Percentiles rank a stretch among this genome's conserved stretches.
Evolutionary conservation across 768 basidiomycete genomes (phyloP).

Genomic region (Leccinum pellstonianum): DNA sequence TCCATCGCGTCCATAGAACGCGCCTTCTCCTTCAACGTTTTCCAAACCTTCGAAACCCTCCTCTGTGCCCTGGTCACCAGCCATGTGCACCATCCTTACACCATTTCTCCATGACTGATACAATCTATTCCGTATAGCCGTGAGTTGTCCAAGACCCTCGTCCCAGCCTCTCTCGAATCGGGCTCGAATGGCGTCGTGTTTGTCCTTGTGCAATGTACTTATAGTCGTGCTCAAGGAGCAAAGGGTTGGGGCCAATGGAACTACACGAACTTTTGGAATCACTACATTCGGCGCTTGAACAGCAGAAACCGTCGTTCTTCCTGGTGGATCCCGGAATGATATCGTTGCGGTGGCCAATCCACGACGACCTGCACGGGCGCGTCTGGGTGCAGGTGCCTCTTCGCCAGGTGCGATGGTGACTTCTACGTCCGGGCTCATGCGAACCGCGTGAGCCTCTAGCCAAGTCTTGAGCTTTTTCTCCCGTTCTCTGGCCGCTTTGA

Average conservation of each 20-base stretch:
- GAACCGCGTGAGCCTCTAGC: conserved; percentile 38
- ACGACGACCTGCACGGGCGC: conserved; percentile 46
- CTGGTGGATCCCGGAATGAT: conserved; percentile 45
- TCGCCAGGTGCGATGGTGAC: neutral
- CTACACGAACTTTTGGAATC: conserved; percentile 48
- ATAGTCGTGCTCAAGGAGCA: conserved; percentile 48
- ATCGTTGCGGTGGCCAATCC: conserved; percentile 68
- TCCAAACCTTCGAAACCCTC: conserved; percentile 37
- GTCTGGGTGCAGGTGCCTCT: conserved; percentile 12
- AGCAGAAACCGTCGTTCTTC: conserved; percentile 16
- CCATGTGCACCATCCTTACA: conserved; percentile 42
- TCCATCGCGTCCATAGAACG: conserved; percentile 23
- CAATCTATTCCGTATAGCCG: conserved; percentile 47
- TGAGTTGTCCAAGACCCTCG: conserved; percentile 54
- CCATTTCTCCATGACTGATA: conserved; percentile 48
- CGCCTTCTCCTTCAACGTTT: conserved; percentile 29
- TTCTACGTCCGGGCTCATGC: neutral
- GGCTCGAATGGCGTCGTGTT: conserved; percentile 39
- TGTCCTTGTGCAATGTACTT: conserved; percentile 29
- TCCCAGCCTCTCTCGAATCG: conserved; percentile 65
- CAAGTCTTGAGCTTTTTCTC: conserved; percentile 61
- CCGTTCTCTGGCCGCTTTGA: conserved; percentile 58
- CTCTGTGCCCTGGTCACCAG: conserved; percentile 25
- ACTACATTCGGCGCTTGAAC: conserved; percentile 4
- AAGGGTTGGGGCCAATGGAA: conserved; percentile 54